Evolutionary conservation across 2,329 filamentous ascomycete genomes (phyloP), one percentile per base, ranked within the genome.

Genomic region (Colletotrichum magnum): DNA sequence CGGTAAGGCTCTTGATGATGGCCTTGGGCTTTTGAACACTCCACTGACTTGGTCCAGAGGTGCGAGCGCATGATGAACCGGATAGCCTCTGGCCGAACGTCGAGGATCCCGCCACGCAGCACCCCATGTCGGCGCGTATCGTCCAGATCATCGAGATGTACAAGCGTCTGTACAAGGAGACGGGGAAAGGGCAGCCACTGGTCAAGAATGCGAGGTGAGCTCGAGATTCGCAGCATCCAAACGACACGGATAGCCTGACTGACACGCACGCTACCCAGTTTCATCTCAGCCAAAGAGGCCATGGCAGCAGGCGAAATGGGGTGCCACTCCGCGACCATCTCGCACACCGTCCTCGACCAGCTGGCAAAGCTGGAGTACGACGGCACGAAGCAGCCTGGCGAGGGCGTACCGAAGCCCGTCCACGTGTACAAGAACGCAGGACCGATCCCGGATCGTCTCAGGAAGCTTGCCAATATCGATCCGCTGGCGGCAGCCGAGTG

Each of bases 141-240:
- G 68, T 85, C 21, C 83, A 86, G 71, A 87, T 87, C 51, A 75
- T 85, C 16, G 81, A 86, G 68, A 83, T 79, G 0, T 87, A 85
- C 75, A 80, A 78, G 66, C 78, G 77, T 3, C 77, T 86, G 21
- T 83, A 83, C 68, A 79, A 79, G 58, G 80, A 84, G 71, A 86
- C 84, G 0, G 84, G 84, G n/a, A 80, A 81, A 66, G 79, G 82
- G 59, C 84, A 87, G 74, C 84, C 85, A 1, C 75, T 84, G 12
- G 71, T 86, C 15, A 86, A 85, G 73, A 82, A 82, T 50, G 83
- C 32, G 32, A 36, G 32, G 32, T 36, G 32, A 36, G 32, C 32
- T 9, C 7, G 9, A 36, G 32, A 36, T 6, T 36, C 32, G 32
- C 32, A 10, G 32, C 32, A 36, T 36, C 32, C 10, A 10, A 3